Base-by-base conservation (phyloP, 371 early-diverging fungal species). In the Mortierella sp. region DNA sequence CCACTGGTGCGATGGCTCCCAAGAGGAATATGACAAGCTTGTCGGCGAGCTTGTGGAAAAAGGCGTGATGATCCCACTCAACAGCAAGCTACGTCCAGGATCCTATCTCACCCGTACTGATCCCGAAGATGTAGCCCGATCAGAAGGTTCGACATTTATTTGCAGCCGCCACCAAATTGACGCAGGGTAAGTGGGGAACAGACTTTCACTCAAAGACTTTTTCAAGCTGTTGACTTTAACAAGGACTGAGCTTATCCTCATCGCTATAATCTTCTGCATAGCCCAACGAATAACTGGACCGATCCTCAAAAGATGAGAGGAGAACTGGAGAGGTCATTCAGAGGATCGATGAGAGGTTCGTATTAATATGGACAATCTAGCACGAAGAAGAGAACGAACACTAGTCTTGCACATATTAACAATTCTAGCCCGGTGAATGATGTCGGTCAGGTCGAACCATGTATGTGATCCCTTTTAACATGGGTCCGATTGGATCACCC, bases 21-120 rank as follows among this genome's bases (percentile, higher is more conserved):
- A 73, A 24, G 69, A 65, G 45, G 82, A 81, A 34, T 65, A 64
- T 21, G 61, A 66, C 2, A 51, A 19, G 7, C 43, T 80, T 8
- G 61, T 73, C 21, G 46, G 52, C 7, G 57, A 57, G 24, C 52
- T 81, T 34, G 83, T 85, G 1, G 82, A 86, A 23, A 84, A 82
- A 54, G 88, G 89, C 49, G 84, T 88, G 41, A 68, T 89, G 64
- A 81, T 82, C 39, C 87, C 88, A 0, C 79, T 90, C 62, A 80
- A 84, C 47, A 82, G 83, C 51, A 83, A 78, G 46, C 82, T 67
- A 28, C 79, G 82, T 19, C 82, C 82, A 57, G 87, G 70, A 82
- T 86, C 73, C 62, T 84, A 67, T 66, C 76, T 53, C 72, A 86
- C 71, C 2, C 61, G 82, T 13, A 79, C 81, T 14, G 79, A 82